Evolutionary conservation across 2,329 filamentous ascomycete genomes (phyloP), one percentile per base, ranked within the genome.

Genomic region (Lomentospora prolificans): DNA sequence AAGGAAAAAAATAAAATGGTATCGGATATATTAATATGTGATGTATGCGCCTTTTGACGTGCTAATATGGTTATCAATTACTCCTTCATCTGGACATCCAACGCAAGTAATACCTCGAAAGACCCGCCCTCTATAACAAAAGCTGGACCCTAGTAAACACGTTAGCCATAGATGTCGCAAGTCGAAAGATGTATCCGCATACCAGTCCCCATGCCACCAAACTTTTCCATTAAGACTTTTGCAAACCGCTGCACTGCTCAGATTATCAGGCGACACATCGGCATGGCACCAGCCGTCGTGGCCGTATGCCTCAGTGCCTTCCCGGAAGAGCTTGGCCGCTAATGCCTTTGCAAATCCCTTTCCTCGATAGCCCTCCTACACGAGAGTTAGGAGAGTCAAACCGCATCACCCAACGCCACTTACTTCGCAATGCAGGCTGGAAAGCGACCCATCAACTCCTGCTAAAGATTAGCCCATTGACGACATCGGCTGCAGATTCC

Each of bases 301-400:
- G 1, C 71, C 72, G 33, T 73, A 80, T 0, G 70, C 66, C 3
- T 60, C 60, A 31, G 77, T 69, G 50, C 75, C 71, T 39, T 82
- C 75, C 3, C 69, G 70, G 50, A 88, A 75, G 2, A 88, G 65
- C 63, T 78, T 85, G 24, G 73, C 69, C 0, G 79, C 78, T 3
- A 89, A 69, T 0, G 74, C 72, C 64, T 84, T 86, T 1, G 84
- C 85, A 28, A 89, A 68, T 0, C 86, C 85, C 44, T 70, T 74
- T 0, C 82, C 78, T 28, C 86, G 77, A 60, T 80, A 85, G 1
- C 72, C 63, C 44, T 77, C 73, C 73, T 77, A 12, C 0, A 8
- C 46, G 33, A 28, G 10, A 3, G 12, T 54, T 1, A 3, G 41
- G n/a, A 46, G 30, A 28, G 14, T 41, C n/a, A 17, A 12, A 1